phyloP scores from a whole-genome alignment of 2,329 filamentous ascomycete species.

The Harringtonia lauricola region DNA sequence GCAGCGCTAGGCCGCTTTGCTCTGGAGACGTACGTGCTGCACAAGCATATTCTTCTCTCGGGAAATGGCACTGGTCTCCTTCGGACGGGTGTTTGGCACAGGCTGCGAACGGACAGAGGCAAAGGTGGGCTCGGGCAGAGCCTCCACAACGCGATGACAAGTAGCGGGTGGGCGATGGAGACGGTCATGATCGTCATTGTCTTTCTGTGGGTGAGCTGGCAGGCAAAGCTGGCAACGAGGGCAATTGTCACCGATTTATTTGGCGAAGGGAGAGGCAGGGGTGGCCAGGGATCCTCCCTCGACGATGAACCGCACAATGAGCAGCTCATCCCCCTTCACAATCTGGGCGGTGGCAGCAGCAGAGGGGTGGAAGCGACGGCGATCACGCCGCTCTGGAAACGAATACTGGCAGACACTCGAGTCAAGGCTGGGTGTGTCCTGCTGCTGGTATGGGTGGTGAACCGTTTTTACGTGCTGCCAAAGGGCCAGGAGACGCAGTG shows the following conservation, averaged over 20 bases:
- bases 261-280: background rate
- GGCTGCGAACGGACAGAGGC: background rate
- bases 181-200: constrained; percentile 12
- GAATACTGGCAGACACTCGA: no score
- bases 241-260: background rate
- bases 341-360: no score
- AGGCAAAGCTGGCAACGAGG: background rate
- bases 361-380: no score
- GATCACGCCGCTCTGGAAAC: no score
- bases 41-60: constrained; percentile 51
- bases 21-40: constrained; percentile 48
- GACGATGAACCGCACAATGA: background rate
- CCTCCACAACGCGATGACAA: no score
- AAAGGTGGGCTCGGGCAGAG: no score
- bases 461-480: no score
- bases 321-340: no score
- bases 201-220: constrained; percentile 14
- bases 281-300: background rate
- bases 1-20: constrained; percentile 44
- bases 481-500: no score
- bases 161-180: background rate
- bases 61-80: constrained; percentile 44
- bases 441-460: no score
- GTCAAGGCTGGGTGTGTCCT: no score
- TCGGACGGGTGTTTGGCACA: constrained; percentile 11